Percentiles rank a stretch among this genome's conserved stretches.
Evolutionary conservation across 1,284 basidiomycete genomes (phyloP).

Genomic region (Irpex rosettiformis): DNA sequence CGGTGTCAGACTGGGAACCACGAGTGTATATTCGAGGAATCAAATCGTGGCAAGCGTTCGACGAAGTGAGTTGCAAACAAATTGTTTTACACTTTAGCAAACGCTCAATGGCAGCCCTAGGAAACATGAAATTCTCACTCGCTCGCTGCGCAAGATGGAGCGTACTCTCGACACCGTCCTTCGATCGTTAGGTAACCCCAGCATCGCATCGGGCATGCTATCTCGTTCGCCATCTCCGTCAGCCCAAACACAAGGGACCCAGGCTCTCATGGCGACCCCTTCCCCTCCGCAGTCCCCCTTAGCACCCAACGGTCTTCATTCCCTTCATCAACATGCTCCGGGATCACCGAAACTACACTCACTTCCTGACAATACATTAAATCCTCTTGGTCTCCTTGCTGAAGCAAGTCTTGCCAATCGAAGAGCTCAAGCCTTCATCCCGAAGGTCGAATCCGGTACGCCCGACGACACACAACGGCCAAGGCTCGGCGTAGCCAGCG

Average conservation of each 20-base stretch:
- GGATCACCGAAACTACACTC: constrained; percentile 80
- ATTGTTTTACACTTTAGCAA: constrained; percentile 11
- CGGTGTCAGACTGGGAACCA: constrained; percentile 78
- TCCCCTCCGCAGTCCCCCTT: constrained; percentile 44
- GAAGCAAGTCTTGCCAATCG: constrained; percentile 90
- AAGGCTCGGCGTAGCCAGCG: constrained; percentile 81
- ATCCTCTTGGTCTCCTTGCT: constrained; percentile 86
- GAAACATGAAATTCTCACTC: constrained; percentile 85
- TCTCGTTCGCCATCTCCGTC: constrained; percentile 78
- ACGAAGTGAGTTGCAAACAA: constrained; percentile 57
- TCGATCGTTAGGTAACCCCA: constrained; percentile 79
- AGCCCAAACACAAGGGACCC: constrained; percentile 49
- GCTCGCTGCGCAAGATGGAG: constrained; percentile 92
- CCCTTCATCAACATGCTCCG: constrained; percentile 29
- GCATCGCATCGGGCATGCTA: constrained; percentile 72
- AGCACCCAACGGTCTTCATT: constrained; percentile 20
- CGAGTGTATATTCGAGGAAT: constrained; percentile 94
- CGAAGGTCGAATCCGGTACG: constrained; percentile 17
- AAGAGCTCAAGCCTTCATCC: constrained; percentile 39
- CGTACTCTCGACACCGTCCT: constrained; percentile 86
- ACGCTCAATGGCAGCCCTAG: constrained; percentile 42
- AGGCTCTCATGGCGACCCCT: constrained; percentile 57
- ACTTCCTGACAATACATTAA: constrained; percentile 87
- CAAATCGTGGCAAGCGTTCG: constrained; percentile 89
- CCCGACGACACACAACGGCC: constrained; percentile 24